Conservation (phyloP, 202 grass and related monocot genomes). For the Bolboschoenoplectus hybrid region DNA sequence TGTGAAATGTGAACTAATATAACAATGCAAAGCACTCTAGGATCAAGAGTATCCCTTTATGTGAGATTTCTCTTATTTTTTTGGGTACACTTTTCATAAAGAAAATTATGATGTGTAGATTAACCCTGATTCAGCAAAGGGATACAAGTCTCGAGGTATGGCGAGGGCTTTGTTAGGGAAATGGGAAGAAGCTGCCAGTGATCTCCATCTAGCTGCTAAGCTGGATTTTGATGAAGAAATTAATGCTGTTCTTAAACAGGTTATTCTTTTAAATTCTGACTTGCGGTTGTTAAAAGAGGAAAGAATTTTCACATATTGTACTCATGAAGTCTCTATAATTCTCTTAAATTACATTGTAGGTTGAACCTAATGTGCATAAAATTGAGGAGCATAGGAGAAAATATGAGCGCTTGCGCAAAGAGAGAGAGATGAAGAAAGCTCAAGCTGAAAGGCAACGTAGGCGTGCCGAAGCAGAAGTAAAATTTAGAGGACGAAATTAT, state of each 20-base stretch:
- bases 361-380: slow-evolving; percentile 71
- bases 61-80: background rate
- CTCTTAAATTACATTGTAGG: slow-evolving; percentile 38
- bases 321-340: background rate
- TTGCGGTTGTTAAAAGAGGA: slow-evolving; percentile 34
- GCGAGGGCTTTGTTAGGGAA: slow-evolving; percentile 66
- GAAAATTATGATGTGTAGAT: slow-evolving; percentile 48
- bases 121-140: slow-evolving; percentile 76
- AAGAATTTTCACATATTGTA: slow-evolving; percentile 24
- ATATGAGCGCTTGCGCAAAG: slow-evolving; percentile 63
- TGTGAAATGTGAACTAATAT: background rate
- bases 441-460: slow-evolving; percentile 48
- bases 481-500: background rate
- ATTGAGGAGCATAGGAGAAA: slow-evolving; percentile 65
- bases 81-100: background rate
- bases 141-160: slow-evolving; percentile 75
- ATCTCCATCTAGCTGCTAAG: slow-evolving; percentile 65
- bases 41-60: background rate
- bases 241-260: slow-evolving; percentile 62
- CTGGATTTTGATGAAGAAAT: slow-evolving; percentile 83
- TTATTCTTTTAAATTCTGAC: slow-evolving; percentile 32
- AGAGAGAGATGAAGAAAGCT: slow-evolving; percentile 60
- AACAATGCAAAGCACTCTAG: background rate
- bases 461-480: slow-evolving; percentile 57
- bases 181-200: slow-evolving; percentile 68